phyloP scores from a whole-genome alignment of 169 alveolate species.

The Eimeria necatrix region DNA sequence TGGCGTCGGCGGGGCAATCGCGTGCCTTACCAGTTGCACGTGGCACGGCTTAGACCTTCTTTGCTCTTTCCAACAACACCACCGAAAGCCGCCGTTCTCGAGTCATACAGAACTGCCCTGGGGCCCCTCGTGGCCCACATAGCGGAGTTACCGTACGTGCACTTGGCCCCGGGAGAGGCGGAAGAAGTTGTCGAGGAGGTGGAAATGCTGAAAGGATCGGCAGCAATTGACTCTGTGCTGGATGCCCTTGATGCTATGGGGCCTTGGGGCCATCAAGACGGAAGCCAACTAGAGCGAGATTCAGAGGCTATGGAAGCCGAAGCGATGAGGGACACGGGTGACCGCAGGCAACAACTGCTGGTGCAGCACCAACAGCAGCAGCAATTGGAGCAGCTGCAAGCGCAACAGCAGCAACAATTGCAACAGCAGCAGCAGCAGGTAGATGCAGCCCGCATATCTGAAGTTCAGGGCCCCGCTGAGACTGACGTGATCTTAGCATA shows the following conservation, averaged over 20 bases:
- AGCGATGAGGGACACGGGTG: conserved; percentile 43
- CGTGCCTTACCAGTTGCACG: conserved; percentile 43
- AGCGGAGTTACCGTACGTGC: conserved; percentile 2
- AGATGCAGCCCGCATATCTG: not conserved
- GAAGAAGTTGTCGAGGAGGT: conserved; percentile 20
- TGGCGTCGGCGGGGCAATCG: conserved; percentile 55
- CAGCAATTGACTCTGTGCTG: not conserved
- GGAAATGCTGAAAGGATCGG: not conserved
- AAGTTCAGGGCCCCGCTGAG: not conserved
- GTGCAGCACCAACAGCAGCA: conserved; percentile 45
- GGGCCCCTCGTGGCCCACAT: conserved; percentile 52
- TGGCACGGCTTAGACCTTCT: conserved; percentile 20
- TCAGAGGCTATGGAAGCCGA: conserved; percentile 44
- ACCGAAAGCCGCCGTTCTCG: not conserved
- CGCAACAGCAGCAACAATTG: not conserved
- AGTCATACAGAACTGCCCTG: not conserved
- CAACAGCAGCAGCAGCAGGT: not conserved
- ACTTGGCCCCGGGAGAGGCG: conserved; percentile 47
- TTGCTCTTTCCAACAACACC: conserved; percentile 27
- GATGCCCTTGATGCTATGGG: not conserved
- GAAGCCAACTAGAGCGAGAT: not conserved
- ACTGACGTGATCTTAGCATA: conserved; percentile 39
- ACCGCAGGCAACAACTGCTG: conserved; percentile 43
- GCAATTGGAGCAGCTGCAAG: conserved; percentile 14
- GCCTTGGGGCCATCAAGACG: conserved; percentile 13